A percentile compares a stretch with the other conserved stretches of the same genome.
These are phyloP conservation scores for Boletus patriciae DNA, from an alignment of 768 basidiomycete genomes.

Conservation along the genomic window DNA sequence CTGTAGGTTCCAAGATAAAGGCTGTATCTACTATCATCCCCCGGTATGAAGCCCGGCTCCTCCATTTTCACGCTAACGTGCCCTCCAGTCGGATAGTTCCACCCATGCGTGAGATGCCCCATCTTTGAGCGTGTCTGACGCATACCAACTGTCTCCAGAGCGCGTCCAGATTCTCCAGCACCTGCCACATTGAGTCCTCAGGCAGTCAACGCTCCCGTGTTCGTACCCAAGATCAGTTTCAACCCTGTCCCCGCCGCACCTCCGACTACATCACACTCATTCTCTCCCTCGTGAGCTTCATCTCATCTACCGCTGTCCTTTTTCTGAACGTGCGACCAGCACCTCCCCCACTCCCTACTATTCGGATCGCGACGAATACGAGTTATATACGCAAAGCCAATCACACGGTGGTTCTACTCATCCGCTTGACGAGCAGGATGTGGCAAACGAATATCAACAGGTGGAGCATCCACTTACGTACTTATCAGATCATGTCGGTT, in stretches of 20 bases:
- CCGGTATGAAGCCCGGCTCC: constrained; percentile 41
- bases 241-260: constrained; percentile 29
- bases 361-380: constrained; percentile 41
- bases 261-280: constrained; percentile 26
- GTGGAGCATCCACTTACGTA: constrained; percentile 22
- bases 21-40: constrained; percentile 83
- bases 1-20: constrained; percentile 85
- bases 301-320: background rate
- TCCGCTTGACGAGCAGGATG: constrained; percentile 17
- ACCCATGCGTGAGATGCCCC: constrained; percentile 28
- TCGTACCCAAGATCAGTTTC: constrained; percentile 70
- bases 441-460: constrained; percentile 23
- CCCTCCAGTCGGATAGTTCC: constrained; percentile 19
- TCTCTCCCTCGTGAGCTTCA: constrained; percentile 30
- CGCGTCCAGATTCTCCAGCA: constrained; percentile 46
- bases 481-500: constrained; percentile 22
- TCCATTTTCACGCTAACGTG: constrained; percentile 14
- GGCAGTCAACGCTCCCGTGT: constrained; percentile 81
- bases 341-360: constrained; percentile 31
- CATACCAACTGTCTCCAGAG: constrained; percentile 26
- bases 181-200: constrained; percentile 51
- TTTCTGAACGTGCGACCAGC: constrained; percentile 18
- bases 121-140: background rate
- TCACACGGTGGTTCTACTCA: constrained; percentile 7
- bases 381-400: constrained; percentile 25